phyloP scores from a whole-genome alignment of 805 yeast species.

The Suhomyces pyralidae region DNA sequence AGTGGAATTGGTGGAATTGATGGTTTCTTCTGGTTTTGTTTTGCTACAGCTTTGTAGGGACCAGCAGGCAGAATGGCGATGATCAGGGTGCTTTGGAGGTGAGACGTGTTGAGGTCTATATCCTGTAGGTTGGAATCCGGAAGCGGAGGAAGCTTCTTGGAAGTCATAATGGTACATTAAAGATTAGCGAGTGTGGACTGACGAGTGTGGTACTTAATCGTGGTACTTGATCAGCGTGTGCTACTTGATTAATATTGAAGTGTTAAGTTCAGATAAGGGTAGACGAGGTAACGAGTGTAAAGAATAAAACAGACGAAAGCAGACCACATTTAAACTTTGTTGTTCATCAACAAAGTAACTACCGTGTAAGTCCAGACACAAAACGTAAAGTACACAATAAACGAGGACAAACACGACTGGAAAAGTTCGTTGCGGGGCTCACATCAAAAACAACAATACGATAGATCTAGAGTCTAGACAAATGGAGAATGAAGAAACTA shows the following conservation, averaged over 20 bases:
- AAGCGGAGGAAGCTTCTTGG: conserved; percentile 6
- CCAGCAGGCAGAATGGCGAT: neutral
- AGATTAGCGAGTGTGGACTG: neutral
- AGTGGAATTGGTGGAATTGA: too few relatives aligned
- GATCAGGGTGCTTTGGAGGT: neutral
- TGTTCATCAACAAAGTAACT: neutral
- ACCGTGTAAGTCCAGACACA: neutral
- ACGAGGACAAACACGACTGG: conserved; percentile 3
- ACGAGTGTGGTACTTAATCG: too few relatives aligned
- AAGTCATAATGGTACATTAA: neutral
- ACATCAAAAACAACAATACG: neutral
- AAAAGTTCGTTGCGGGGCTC: conserved; percentile 1
- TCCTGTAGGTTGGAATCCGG: neutral
- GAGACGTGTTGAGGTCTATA: neutral
- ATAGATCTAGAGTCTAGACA: too few relatives aligned
- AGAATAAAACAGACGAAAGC: neutral
- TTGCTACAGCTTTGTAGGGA: neutral
- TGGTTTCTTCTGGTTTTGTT: neutral
- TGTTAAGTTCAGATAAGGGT: too few relatives aligned
- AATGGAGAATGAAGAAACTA: too few relatives aligned
- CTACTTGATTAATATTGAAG: too few relatives aligned
- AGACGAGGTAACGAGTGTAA: neutral
- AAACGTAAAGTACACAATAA: neutral
- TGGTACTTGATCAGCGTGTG: too few relatives aligned
- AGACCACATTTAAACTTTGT: neutral